Conservation (phyloP, 257 asterid genomes). For the Nicotiana otophora region DNA sequence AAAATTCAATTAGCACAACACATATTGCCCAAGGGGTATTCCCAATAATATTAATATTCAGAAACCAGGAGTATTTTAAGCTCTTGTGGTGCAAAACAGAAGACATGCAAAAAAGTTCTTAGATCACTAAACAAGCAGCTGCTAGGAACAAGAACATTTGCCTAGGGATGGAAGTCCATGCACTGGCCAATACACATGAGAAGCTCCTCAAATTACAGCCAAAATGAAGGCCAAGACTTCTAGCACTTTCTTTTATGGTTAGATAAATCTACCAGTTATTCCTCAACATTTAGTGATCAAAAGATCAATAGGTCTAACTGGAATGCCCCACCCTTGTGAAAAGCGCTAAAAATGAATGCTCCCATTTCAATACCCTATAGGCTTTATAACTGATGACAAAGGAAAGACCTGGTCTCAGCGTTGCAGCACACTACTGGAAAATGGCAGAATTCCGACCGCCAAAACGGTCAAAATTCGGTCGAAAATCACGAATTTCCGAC, state of each 20-base stretch:
- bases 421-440: too few species aligned
- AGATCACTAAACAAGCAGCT: neutral
- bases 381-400: neutral
- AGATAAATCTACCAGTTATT: neutral
- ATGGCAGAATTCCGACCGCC: too few species aligned
- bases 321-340: neutral
- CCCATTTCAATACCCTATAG: neutral
- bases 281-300: too few species aligned
- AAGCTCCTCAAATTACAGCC: neutral
- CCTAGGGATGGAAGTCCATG: neutral
- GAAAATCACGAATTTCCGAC: too few species aligned
- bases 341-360: neutral
- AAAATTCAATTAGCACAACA: too few species aligned
- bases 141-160: neutral
- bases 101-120: neutral
- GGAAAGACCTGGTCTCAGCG: neutral
- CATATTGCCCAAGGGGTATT: neutral
- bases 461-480: too few species aligned
- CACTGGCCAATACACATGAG: neutral
- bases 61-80: neutral
- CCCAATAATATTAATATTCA: neutral
- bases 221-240: neutral
- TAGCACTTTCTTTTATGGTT: neutral
- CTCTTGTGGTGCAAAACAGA: neutral
- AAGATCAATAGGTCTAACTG: neutral